phyloP scores from a whole-genome alignment of 2,329 filamentous ascomycete genomes.

The Raffaelea deltoideospora region DNA sequence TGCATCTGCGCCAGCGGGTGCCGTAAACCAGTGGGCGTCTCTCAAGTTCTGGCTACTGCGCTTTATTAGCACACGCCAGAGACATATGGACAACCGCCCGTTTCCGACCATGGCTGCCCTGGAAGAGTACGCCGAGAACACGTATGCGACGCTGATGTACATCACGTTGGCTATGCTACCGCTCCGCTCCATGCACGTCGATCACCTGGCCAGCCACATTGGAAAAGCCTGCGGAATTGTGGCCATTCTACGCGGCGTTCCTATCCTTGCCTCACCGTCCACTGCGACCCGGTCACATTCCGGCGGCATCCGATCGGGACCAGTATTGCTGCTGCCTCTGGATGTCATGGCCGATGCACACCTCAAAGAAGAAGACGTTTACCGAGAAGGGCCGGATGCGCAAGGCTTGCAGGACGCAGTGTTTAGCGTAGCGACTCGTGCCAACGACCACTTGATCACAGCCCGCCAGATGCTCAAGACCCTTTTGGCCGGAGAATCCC shows the following conservation, averaged over 20 bases:
- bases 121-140: conserved; percentile 86
- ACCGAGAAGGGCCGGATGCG: conserved; percentile 64
- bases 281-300: conserved; percentile 24
- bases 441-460: conserved; percentile 91
- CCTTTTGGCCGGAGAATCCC: conserved; percentile 54
- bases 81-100: conserved; percentile 69
- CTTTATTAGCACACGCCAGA: conserved; percentile 67
- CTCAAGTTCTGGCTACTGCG: conserved; percentile 62
- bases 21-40: conserved; percentile 17
- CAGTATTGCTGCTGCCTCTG: conserved; percentile 60
- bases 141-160: conserved; percentile 86
- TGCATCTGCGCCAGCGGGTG: conserved; percentile 1
- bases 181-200: conserved; percentile 66
- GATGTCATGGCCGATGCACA: conserved; percentile 76
- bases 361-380: conserved; percentile 78
- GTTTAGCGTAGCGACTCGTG: conserved; percentile 81
- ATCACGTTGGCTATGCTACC: conserved; percentile 68
- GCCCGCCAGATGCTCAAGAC: conserved; percentile 82
- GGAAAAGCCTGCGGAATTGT: conserved; percentile 87
- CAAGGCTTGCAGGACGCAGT: conserved; percentile 75
- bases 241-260: conserved; percentile 73
- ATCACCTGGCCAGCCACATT: conserved; percentile 88
- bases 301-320: conserved; percentile 23
- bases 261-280: conserved; percentile 53
- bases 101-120: conserved; percentile 58